Percentiles rank a stretch among this genome's conserved stretches.
phyloP scores from a whole-genome alignment of 2,329 filamentous ascomycete genomes.

The Lachnellula suecica region DNA sequence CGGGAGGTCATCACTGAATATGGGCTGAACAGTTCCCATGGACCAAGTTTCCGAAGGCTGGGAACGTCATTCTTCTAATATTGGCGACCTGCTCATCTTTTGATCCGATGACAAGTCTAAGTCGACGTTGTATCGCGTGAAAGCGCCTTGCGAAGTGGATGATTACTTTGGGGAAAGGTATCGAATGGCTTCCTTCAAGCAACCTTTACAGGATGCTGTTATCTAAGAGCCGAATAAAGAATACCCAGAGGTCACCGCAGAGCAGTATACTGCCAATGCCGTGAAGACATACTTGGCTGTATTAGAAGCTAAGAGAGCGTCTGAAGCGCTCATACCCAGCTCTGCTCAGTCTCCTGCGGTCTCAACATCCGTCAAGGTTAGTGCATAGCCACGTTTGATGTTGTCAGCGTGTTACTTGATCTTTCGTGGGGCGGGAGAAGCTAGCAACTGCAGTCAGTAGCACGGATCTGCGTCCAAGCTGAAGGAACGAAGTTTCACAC shows the following conservation, averaged over 20 bases:
- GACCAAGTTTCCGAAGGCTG: conserved; percentile 54
- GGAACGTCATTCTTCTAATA: conserved; percentile 60
- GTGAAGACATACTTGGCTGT: conserved; percentile 53
- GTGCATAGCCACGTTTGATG: not conserved
- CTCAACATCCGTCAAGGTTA: not conserved
- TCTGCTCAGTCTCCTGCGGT: not conserved
- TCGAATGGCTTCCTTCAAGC: conserved; percentile 64
- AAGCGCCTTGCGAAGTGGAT: conserved; percentile 52
- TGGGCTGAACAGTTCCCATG: conserved; percentile 55
- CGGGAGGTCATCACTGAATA: conserved; percentile 58
- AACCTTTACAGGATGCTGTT: conserved; percentile 52
- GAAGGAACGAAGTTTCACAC: too few relatives aligned
- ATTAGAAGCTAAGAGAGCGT: conserved; percentile 44
- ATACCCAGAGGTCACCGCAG: conserved; percentile 57
- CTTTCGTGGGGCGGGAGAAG: too few relatives aligned
- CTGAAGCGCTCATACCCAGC: not conserved
- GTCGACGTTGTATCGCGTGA: conserved; percentile 62
- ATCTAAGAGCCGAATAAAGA: conserved; percentile 61
- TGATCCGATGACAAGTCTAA: conserved; percentile 68
- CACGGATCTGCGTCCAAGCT: too few relatives aligned
- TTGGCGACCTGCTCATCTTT: conserved; percentile 63
- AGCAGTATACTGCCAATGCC: conserved; percentile 55
- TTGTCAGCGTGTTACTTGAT: too few relatives aligned
- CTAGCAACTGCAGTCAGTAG: too few relatives aligned
- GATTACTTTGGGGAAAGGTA: conserved; percentile 58